Evolutionary conservation across 1,139 yeast genomes (phyloP), one percentile per base, ranked within the genome.

Genomic region (Protomyces inouyei): DNA sequence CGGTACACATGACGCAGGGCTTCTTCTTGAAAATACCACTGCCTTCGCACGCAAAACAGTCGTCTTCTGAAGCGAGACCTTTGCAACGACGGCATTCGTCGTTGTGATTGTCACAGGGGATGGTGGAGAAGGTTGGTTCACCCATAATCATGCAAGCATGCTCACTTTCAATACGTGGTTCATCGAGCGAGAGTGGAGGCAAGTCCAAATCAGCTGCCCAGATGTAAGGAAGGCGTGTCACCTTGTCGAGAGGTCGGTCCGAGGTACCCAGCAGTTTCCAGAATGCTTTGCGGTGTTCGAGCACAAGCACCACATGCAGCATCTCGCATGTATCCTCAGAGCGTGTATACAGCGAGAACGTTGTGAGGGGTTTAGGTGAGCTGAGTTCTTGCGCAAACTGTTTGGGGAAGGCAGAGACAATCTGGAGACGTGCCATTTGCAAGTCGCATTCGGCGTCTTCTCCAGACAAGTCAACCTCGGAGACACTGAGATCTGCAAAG

Each of bases 11-110:
- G 53, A 59, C 57, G 37, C 63, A 59, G 5, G 63, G 57, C 37
- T 52, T 59, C 57, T 59, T 59, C 57, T 59, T 59, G 63, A 59
- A 59, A 14, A 59, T 59, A 14, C 63, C 63, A 6, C 45, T 59
- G 36, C 63, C 63, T 16, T 59, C 63, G 32, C 63, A 59, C 12
- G 63, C 63, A 35, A 59, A 59, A 21, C 63, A 59, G 45, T 59
- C 63, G 21, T 59, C 63, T 40, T 59, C 55, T 14, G 63, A 59
- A n/a, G 63, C 63, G 16, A 59, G 57, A 5, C 63, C 63, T 23
- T 59, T 59, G 45, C 63, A 59, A 6, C 46, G 43, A 14, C 63
- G 63, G 16, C 63, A 59, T 43, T 59, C 63, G 45, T 59, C 57
- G 25, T 52, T 40, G 57, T 59, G 63, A 18, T 59, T 43, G 36